Base-by-base conservation (phyloP, 768 basidiomycete species). In the Amanita subjunquillea region DNA sequence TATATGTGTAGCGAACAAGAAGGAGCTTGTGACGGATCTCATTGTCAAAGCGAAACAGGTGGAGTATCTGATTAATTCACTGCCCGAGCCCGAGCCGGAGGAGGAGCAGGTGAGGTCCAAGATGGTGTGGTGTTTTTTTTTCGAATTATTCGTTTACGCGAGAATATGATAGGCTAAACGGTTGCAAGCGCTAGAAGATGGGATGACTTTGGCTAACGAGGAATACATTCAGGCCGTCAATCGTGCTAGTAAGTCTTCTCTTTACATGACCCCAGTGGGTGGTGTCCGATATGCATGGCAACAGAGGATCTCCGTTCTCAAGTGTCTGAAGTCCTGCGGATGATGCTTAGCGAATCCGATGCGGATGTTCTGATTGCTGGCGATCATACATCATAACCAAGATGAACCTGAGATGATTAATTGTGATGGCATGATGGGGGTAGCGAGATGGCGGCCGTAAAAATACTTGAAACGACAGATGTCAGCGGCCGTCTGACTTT, bases 11-110 rank as follows among this genome's bases (percentile, higher is more conserved):
- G 91, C 81, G 9, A 93, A 89, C 69, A 80, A 85, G 65, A 84
- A 79, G 57, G 91, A 94, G 64, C 80, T 94, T 20, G 88, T 91
- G 4, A 70, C 76, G 13, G 91, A 94, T 60, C 72, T 95, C 38
- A 76, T 93, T 38, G 75, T 81, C 37, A 93, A 94, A 60, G 89
- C 90, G 12, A 94, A 94, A 61, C 89, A 93, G 64, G 79, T 95
- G 39, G 87, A 94, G 59, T 84, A 80, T 60, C 76, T 94, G 45
- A 88, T 95, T 48, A 78, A 85, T 47, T 83, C 82, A 0, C 66
- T 95, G 12, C 91, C 90, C 0, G 80, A 79, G 37, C 84, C 85
- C 2, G 90, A 91, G 62, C 74, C 82, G 2, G 87, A 89, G 61
- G 85, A 87, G 61, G 75, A 74, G 20, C 88, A 90, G 74, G 89